These are phyloP conservation scores for Fusarium avenaceum DNA, from an alignment of 2,329 filamentous ascomycete genomes.

Conservation along the genomic window DNA sequence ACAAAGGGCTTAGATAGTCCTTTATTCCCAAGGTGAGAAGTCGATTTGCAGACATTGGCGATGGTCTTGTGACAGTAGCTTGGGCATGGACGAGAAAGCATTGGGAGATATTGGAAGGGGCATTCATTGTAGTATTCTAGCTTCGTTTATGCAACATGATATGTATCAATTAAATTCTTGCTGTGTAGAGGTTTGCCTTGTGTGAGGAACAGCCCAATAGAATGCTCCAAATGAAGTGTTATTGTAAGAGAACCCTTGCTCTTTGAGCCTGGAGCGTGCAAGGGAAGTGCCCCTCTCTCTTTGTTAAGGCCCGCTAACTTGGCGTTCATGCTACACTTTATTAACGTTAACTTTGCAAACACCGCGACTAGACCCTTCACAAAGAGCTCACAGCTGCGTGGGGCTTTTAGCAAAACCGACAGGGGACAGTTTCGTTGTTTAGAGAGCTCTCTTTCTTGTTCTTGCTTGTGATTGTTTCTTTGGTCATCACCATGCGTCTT, in stretches of 20 bases:
- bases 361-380: slow-evolving; percentile 9
- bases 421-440: slow-evolving; percentile 19
- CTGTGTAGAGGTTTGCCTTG: slow-evolving; percentile 6
- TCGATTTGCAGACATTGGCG: slow-evolving; percentile 36
- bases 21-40: slow-evolving; percentile 54
- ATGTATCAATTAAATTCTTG: slow-evolving; percentile 34
- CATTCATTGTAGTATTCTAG: slow-evolving; percentile 24
- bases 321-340: slow-evolving; percentile 1
- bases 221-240: neutral
- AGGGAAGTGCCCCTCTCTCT: slow-evolving; percentile 39
- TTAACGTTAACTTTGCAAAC: slow-evolving; percentile 21
- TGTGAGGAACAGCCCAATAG: neutral
- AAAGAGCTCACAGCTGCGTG: slow-evolving; percentile 24
- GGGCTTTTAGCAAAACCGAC: slow-evolving; percentile 19
- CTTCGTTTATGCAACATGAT: slow-evolving; percentile 25
- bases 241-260: slow-evolving; percentile 22
- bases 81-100: slow-evolving; percentile 42
- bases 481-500: slow-evolving; percentile 45
- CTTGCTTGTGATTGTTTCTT: slow-evolving; percentile 1
- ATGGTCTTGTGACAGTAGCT: slow-evolving; percentile 44
- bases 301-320: neutral
- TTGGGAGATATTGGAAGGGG: slow-evolving; percentile 32
- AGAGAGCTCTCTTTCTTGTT: slow-evolving; percentile 1
- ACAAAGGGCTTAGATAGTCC: slow-evolving; percentile 66
- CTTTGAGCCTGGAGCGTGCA: neutral